phyloP scores from a whole-genome alignment of 2,329 filamentous ascomycete genomes.

The Botrytis fabae region DNA sequence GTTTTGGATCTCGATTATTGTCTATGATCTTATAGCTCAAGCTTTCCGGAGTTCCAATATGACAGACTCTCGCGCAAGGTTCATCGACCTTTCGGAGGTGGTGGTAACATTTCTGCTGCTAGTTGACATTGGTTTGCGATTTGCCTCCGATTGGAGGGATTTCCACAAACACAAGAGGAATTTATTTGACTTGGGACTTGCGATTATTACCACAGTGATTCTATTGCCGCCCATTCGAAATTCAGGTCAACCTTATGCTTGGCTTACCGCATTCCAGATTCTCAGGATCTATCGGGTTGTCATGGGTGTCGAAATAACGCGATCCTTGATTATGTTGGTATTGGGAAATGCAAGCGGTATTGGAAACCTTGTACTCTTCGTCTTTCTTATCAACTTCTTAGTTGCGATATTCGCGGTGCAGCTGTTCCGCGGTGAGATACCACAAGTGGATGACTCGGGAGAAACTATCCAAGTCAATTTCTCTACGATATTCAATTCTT shows the following conservation, averaged over 20 bases:
- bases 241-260: slow-evolving; percentile 73
- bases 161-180: slow-evolving; percentile 78
- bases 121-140: slow-evolving; percentile 77
- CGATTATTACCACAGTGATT: slow-evolving; percentile 79
- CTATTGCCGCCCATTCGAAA: slow-evolving; percentile 77
- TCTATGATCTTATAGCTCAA: slow-evolving; percentile 77
- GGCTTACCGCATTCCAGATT: slow-evolving; percentile 92
- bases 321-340: slow-evolving; percentile 82
- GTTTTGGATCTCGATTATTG: slow-evolving; percentile 80
- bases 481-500: slow-evolving; percentile 89
- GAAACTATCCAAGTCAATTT: slow-evolving; percentile 73
- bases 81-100: slow-evolving; percentile 73
- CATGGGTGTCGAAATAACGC: slow-evolving; percentile 81
- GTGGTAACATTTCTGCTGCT: slow-evolving; percentile 76
- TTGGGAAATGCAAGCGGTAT: slow-evolving; percentile 91
- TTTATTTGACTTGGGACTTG: slow-evolving; percentile 76
- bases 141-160: slow-evolving; percentile 74
- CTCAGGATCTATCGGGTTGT: slow-evolving; percentile 90
- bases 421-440: slow-evolving; percentile 85
- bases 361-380: slow-evolving; percentile 90
- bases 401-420: slow-evolving; percentile 92
- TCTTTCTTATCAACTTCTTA: slow-evolving; percentile 92
- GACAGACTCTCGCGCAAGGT: slow-evolving; percentile 56
- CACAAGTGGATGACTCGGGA: slow-evolving; percentile 59
- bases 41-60: slow-evolving; percentile 75